A percentile compares a stretch with the other conserved stretches of the same genome.
Evolutionary conservation across 192 early-diverging fungal genomes (phyloP).

Genomic region (Neocallimastix lanati): DNA sequence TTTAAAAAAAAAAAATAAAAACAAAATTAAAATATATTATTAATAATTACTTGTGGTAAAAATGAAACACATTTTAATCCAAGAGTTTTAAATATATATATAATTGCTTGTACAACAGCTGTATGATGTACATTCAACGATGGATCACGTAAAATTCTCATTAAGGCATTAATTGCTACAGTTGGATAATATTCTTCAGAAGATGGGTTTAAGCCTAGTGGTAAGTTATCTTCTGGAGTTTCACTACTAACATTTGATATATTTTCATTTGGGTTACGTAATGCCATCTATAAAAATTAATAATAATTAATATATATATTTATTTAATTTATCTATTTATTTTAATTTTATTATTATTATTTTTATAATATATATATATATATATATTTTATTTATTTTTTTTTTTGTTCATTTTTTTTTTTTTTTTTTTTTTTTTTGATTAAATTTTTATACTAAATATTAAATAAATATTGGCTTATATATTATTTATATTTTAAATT

Average conservation of each 20-base stretch:
- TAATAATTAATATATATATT: too few species aligned
- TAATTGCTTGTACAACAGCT: slow-evolving; percentile 71
- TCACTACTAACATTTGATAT: background rate
- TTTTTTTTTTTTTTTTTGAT: too few species aligned
- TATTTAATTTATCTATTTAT: too few species aligned
- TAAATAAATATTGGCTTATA: background rate
- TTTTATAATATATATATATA: background rate
- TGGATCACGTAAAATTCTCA: slow-evolving; percentile 71
- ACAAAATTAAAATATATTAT: too few species aligned
- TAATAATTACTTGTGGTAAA: slow-evolving; percentile 63
- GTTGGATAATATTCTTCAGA: slow-evolving; percentile 79
- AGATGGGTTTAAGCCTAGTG: slow-evolving; percentile 38
- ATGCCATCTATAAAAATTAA: slow-evolving; percentile 9
- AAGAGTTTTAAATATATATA: slow-evolving; percentile 81
- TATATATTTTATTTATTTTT: too few species aligned
- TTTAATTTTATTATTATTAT: background rate
- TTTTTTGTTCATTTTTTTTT: too few species aligned
- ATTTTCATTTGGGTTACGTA: slow-evolving; percentile 1
- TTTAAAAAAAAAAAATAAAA: too few species aligned
- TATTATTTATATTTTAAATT: too few species aligned
- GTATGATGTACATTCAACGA: slow-evolving; percentile 66
- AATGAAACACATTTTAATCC: slow-evolving; percentile 79
- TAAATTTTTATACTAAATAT: too few species aligned
- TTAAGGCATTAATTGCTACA: slow-evolving; percentile 71
- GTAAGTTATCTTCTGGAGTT: background rate